Conservation (phyloP, 1,284 basidiomycete species). For the Psilocybe mexicana region DNA sequence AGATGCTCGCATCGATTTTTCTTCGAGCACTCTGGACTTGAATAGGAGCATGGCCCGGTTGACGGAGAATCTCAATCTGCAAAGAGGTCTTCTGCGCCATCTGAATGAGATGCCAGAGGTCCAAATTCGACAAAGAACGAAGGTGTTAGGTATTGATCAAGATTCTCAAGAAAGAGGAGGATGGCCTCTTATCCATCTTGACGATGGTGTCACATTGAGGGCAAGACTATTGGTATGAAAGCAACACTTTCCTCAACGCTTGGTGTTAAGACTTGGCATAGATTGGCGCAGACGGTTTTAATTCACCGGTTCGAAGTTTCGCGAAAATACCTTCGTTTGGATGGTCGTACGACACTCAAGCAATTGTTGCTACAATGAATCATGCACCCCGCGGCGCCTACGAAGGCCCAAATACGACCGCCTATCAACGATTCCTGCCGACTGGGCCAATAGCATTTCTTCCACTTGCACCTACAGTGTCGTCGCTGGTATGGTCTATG, state of each 20-base stretch:
- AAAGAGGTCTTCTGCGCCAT: constrained; percentile 73
- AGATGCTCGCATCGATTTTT: constrained; percentile 76
- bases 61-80: constrained; percentile 90
- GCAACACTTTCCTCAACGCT: not conserved
- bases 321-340: constrained; percentile 89
- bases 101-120: constrained; percentile 48
- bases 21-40: constrained; percentile 50
- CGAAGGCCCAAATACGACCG: constrained; percentile 72
- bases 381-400: constrained; percentile 64
- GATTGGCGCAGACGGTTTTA: constrained; percentile 95
- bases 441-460: constrained; percentile 96
- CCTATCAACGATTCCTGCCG: constrained; percentile 94
- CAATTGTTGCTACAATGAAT: constrained; percentile 86
- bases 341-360: constrained; percentile 90
- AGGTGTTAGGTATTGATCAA: constrained; percentile 62
- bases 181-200: constrained; percentile 78
- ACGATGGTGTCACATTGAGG: constrained; percentile 60
- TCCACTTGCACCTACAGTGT: constrained; percentile 75
- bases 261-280: constrained; percentile 29
- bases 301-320: constrained; percentile 90
- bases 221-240: constrained; percentile 69
- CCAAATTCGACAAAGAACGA: constrained; percentile 64
- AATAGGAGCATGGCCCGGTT: constrained; percentile 73
- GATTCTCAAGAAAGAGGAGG: constrained; percentile 47
- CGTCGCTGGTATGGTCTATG: constrained; percentile 96